Evolutionary conservation across 148 eudicot genomes (phyloP), one percentile per base, ranked within the genome.

Genomic region (Amaranthus cruentus): DNA sequence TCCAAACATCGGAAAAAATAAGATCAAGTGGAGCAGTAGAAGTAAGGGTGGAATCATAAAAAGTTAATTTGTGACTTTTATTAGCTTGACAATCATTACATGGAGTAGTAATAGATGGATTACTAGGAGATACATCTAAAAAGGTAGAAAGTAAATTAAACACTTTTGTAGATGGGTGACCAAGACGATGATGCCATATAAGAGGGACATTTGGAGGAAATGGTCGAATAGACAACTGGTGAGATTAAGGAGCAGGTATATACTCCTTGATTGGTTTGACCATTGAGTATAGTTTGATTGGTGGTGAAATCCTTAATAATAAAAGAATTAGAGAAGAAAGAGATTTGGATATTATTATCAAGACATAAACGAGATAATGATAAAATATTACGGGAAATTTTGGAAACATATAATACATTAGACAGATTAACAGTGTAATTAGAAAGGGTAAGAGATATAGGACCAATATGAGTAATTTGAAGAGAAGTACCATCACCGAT

Each of bases 21-120:
- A 76, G 14, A 15, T 80, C 77, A 0, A 80, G 52, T 3, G 80
- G 77, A 6, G 15, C 4, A 6, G 65, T 14, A 18, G 69, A 56
- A 2, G 12, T 42, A 44, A 81, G 7, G 13, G 73, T 66, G 9
- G 77, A 71, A 4, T 42, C 10, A 0, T 42, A 11, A 58, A 80
- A 80, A 1, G 76, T 53, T 4, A 71, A 48, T 28, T 76, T 76
- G 44, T 76, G 79, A 8, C 49, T 65, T 72, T 80, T 81, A 76
- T 73, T 73, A 11, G 42, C 10, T 0, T 42, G 9, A 21, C 67
- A 77, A 10, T 71, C 8, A 54, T 61, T 55, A 73, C 83, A 81
- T 9, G 21, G 8, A 59, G 57, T 14, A 47, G 14, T 28, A 14
- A 48, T 18, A 18, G 18, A 18, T 18, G 18, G 18, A 18, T 18